These are phyloP conservation scores for Paramarasmius palmivorus DNA, from an alignment of 1,284 basidiomycete genomes.

Conservation along the genomic window DNA sequence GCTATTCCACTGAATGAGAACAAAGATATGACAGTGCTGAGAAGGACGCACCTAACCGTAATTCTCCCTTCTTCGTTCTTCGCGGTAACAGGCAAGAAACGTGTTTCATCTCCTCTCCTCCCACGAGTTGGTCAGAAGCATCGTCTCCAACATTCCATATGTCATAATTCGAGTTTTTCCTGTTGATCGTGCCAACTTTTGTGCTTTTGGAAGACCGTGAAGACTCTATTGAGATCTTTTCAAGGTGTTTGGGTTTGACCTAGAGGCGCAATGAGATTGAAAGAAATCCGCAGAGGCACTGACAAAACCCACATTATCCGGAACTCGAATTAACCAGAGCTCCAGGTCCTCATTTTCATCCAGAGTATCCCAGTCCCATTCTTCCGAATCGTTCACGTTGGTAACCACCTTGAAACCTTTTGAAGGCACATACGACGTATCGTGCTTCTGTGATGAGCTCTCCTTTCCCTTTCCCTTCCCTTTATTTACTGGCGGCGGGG, in stretches of 20 bases:
- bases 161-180: slow-evolving; percentile 58
- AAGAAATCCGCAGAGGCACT: slow-evolving; percentile 1
- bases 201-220: slow-evolving; percentile 37
- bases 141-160: slow-evolving; percentile 59
- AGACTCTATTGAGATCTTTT: slow-evolving; percentile 46
- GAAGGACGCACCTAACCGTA: slow-evolving; percentile 52
- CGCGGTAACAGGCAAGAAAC: slow-evolving; percentile 66
- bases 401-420: slow-evolving; percentile 8
- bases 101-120: slow-evolving; percentile 63
- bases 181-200: slow-evolving; percentile 46
- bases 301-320: slow-evolving; percentile 53
- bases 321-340: slow-evolving; percentile 69
- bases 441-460: slow-evolving; percentile 5
- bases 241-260: slow-evolving; percentile 66
- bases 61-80: slow-evolving; percentile 54
- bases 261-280: slow-evolving; percentile 27
- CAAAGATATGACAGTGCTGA: background rate
- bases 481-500: slow-evolving; percentile 5
- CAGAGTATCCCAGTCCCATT: slow-evolving; percentile 66
- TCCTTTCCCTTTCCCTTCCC: slow-evolving; percentile 5
- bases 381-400: slow-evolving; percentile 38
- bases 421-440: slow-evolving; percentile 12
- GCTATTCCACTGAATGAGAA: slow-evolving; percentile 35
- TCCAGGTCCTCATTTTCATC: slow-evolving; percentile 62
- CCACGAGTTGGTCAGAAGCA: slow-evolving; percentile 34